Evolutionary conservation across 2,329 filamentous ascomycete species (phyloP), one percentile per base, ranked within the genome.

Genomic region (Fusarium penzigii): DNA sequence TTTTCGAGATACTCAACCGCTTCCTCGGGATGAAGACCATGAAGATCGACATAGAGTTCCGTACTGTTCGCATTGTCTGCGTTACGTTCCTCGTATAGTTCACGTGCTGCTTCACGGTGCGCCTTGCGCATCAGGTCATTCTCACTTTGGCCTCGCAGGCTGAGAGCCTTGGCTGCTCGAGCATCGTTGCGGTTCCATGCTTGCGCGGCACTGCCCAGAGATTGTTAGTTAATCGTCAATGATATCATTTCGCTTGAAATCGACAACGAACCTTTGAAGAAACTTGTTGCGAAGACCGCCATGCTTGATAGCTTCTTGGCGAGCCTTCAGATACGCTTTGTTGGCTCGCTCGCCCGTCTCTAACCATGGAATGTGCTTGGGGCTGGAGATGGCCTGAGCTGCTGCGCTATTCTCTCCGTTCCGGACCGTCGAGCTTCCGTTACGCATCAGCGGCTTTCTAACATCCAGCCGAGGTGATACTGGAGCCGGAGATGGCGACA

Each of bases 161-260:
- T 96, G 45, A 97, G 82, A 32, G 93, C 93, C 76, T 97, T 97
- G 55, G 94, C 94, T 16, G 94, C 93, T 56, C 94, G 87, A 39
- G 94, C 93, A 70, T 99, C 94, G 66, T 97, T 97, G 52, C 94
- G 89, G 70, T 97, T 97, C 93, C 94, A 99, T 17, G 94, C 94
- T 80, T 97, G 93, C 9, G 93, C 93, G 61, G 94, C 94, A 71
- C 92, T 95, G 57, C 40, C 13, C 29, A 38, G 3, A 14, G 20
- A 47, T 11, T 43, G 48, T 57, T 41, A 58, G 53, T 34, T 20
- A 9, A 44, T 43, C 9, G 25, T 49, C 25, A 17, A 29, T 40
- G 7, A 17, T 6, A 17, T 11, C 29, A 25, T n/a, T 16, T 38
- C 12, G 10, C 36, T 9, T 17, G 17, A n/a, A 8, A 29, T 2